A percentile compares a stretch with the other conserved stretches of the same genome.
Conservation (phyloP, 208 protist genomes). For the Crithidia bombi region DNA sequence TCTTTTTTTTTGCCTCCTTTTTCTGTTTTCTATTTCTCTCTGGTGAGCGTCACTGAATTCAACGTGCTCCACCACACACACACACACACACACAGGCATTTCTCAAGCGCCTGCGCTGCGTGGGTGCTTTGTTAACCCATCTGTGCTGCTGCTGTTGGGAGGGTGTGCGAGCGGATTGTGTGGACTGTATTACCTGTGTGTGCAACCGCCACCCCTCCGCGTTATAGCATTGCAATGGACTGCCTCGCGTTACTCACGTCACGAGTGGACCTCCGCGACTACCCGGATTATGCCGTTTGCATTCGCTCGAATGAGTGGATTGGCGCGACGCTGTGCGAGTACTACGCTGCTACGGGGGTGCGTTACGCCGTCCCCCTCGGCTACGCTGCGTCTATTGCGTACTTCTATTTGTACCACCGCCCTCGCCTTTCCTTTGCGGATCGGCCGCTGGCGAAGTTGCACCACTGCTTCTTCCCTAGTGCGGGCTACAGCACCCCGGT, state of each 20-base stretch:
- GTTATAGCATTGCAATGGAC: too few species aligned
- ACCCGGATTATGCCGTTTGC: constrained; percentile 52
- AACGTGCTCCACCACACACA: not conserved
- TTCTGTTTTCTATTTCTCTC: not conserved
- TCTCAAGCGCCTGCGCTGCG: too few species aligned
- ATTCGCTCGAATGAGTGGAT: constrained; percentile 32
- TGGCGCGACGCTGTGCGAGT: constrained; percentile 60
- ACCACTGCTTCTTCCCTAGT: constrained; percentile 85
- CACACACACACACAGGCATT: not conserved
- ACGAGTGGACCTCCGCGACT: constrained; percentile 45
- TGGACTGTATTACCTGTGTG: too few species aligned
- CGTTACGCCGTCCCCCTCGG: constrained; percentile 50
- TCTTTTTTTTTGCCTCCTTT: not conserved
- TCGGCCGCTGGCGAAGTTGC: constrained; percentile 53
- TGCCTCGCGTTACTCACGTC: constrained; percentile 2
- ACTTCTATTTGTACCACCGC: constrained; percentile 72
- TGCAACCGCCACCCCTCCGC: too few species aligned
- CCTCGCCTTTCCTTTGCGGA: constrained; percentile 73
- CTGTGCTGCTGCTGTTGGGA: not conserved
- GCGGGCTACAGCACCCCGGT: constrained; percentile 69
- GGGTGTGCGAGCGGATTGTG: too few species aligned
- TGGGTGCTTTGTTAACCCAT: too few species aligned
- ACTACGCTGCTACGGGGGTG: constrained; percentile 53
- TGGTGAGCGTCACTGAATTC: too few species aligned
- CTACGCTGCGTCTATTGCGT: constrained; percentile 51